These are phyloP conservation scores for Penicillium cinerascens DNA, from an alignment of 495 filamentous ascomycete genomes.

Conservation along the genomic window DNA sequence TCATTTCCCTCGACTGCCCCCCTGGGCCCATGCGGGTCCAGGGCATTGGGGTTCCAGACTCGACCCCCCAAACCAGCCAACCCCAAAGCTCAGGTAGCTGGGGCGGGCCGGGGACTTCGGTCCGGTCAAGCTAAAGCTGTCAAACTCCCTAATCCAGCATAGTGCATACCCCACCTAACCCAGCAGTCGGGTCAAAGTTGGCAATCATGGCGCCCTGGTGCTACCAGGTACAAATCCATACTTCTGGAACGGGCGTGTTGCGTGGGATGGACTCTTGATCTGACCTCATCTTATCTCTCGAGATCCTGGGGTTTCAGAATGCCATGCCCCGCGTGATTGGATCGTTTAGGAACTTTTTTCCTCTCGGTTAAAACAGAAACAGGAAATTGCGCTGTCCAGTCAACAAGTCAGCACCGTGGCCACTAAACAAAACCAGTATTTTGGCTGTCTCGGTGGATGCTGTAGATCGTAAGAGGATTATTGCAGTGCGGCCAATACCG, in stretches of 20 bases:
- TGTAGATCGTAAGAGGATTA: conserved; percentile 9
- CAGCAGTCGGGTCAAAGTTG: conserved; percentile 19
- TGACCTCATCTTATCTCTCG: not conserved
- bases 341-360: not conserved
- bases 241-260: not conserved
- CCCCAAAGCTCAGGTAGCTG: too few species aligned
- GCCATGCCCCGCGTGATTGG: conserved; percentile 3
- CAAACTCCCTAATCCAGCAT: conserved; percentile 10
- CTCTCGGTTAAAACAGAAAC: not conserved
- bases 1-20: not conserved
- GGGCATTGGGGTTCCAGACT: not conserved
- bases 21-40: not conserved
- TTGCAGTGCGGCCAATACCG: conserved; percentile 2
- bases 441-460: not conserved
- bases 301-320: conserved; percentile 10
- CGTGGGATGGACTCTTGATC: conserved; percentile 4
- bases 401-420: not conserved
- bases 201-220: conserved; percentile 13
- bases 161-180: conserved; percentile 5
- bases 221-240: not conserved
- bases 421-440: not conserved
- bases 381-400: not conserved
- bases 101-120: conserved; percentile 25
- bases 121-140: conserved; percentile 27
- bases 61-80: not conserved